phyloP scores from a whole-genome alignment of 257 asterid genomes.

The Solanum microdontum region DNA sequence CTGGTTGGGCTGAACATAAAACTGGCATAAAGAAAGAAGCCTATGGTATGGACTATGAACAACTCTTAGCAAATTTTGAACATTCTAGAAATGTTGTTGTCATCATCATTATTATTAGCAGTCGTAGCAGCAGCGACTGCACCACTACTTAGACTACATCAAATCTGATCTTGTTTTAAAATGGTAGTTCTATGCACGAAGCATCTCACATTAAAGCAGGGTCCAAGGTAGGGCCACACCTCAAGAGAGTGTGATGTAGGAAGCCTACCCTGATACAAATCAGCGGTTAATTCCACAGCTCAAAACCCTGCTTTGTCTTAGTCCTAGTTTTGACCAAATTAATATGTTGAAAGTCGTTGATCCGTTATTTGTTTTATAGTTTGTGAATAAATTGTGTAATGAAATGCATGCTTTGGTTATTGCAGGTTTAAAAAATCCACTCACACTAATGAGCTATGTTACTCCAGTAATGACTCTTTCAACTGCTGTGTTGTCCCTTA shows the following conservation, averaged over 20 bases:
- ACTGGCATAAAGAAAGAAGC: slow-evolving; percentile 73
- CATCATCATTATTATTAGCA: background rate
- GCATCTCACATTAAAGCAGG: background rate
- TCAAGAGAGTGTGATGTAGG: background rate
- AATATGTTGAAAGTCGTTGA: background rate
- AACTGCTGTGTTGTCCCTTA: slow-evolving; percentile 69
- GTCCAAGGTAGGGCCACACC: background rate
- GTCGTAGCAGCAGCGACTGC: background rate
- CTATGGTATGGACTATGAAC: slow-evolving; percentile 55
- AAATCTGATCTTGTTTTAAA: background rate
- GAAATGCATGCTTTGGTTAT: slow-evolving; percentile 4
- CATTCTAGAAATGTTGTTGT: background rate
- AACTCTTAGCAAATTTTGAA: background rate
- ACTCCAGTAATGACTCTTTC: slow-evolving; percentile 91
- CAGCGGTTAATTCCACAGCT: background rate
- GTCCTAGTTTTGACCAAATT: background rate
- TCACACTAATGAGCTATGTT: slow-evolving; percentile 90
- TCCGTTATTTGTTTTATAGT: background rate
- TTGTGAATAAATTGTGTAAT: background rate
- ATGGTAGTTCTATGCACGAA: background rate
- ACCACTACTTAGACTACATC: background rate
- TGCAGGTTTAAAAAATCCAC: slow-evolving; percentile 90
- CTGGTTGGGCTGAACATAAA: slow-evolving; percentile 31
- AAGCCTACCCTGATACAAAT: background rate
- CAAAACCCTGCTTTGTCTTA: background rate